phyloP scores from a whole-genome alignment of 257 asterid species.

The Ajuga chamaepitys region DNA sequence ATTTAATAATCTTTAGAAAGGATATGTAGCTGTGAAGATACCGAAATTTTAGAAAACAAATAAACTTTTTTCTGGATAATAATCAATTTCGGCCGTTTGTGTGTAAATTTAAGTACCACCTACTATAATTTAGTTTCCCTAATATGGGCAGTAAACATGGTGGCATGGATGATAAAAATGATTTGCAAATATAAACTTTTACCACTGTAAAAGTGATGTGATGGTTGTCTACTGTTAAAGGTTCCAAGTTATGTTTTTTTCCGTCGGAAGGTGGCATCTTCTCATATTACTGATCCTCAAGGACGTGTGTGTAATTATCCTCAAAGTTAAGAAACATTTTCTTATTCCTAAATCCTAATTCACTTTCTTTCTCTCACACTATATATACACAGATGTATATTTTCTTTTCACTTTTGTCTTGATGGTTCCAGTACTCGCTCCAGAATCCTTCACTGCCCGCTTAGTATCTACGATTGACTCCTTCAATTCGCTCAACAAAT shows the following conservation, averaged over 20 bases:
- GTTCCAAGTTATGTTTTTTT: neutral
- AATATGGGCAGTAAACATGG: no score
- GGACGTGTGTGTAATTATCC: constrained; percentile 9
- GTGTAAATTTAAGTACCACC: no score
- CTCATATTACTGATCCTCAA: neutral
- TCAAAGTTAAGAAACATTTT: neutral
- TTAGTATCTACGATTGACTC: neutral
- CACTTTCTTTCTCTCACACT: neutral
- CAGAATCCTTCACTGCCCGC: neutral
- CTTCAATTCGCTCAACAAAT: neutral
- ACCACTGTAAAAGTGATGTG: neutral
- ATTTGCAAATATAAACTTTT: neutral
- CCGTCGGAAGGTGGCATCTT: neutral
- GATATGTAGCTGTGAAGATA: no score
- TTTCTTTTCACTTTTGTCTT: neutral
- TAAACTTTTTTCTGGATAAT: no score
- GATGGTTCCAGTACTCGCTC: neutral
- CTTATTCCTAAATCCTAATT: neutral
- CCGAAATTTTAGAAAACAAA: no score
- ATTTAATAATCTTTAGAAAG: no score
- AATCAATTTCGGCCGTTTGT: no score
- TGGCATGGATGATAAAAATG: no score
- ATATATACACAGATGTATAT: neutral
- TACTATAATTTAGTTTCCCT: no score
- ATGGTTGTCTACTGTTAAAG: neutral